These are phyloP conservation scores for Thermochaetoides thermophila DNA, from an alignment of 495 filamentous ascomycete genomes.

Conservation along the genomic window DNA sequence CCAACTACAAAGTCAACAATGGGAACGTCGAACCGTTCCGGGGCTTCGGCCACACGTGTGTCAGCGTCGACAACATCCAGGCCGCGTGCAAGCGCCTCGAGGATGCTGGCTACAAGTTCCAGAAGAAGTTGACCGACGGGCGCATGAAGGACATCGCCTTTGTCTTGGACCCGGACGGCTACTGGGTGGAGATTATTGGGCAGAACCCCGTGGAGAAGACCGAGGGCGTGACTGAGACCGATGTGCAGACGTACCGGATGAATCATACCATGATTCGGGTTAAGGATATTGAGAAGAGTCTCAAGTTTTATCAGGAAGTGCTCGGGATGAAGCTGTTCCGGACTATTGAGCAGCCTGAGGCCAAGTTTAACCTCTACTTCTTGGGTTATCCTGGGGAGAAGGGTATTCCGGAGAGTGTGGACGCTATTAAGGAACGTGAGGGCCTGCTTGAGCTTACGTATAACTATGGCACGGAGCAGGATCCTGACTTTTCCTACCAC, in stretches of 20 bases:
- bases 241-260: conserved; percentile 30
- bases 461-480: conserved; percentile 94
- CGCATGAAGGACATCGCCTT: conserved; percentile 85
- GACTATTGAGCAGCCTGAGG: conserved; percentile 51
- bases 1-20: conserved; percentile 67
- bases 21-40: conserved; percentile 78
- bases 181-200: conserved; percentile 69
- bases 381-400: conserved; percentile 54
- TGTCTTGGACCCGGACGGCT: conserved; percentile 81
- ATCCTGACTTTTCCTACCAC: conserved; percentile 73
- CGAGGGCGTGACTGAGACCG: conserved; percentile 21
- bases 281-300: conserved; percentile 69
- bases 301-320: conserved; percentile 82
- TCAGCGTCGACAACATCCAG: conserved; percentile 83
- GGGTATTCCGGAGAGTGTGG: conserved; percentile 31
- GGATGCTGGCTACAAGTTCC: conserved; percentile 79
- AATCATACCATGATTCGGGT: conserved; percentile 93
- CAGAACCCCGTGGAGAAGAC: conserved; percentile 27
- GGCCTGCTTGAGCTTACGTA: conserved; percentile 84
- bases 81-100: conserved; percentile 77
- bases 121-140: conserved; percentile 85
- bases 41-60: conserved; percentile 82
- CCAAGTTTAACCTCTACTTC: conserved; percentile 83
- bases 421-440: conserved; percentile 38
- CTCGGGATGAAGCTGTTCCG: conserved; percentile 75